Evolutionary conservation across 73 alveolate genomes (phyloP).

Genomic region (Uronychia setigera): DNA sequence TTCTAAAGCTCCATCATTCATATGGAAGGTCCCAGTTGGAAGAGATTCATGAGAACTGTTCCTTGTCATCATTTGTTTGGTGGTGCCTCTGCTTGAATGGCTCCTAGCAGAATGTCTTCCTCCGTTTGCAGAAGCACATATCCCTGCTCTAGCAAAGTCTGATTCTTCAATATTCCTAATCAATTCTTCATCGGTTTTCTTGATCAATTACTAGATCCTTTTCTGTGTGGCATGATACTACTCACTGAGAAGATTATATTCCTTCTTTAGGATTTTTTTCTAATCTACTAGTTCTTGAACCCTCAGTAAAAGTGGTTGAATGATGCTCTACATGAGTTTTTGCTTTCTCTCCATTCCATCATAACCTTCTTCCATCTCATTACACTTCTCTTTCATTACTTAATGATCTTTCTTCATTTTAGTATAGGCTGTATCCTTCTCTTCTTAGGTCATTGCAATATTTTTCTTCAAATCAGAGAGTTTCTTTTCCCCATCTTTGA

Average conservation of each 20-base stretch:
- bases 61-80: not conserved
- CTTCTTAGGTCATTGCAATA: not conserved
- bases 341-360: not conserved
- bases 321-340: not conserved
- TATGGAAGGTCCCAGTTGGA: not conserved
- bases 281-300: not conserved
- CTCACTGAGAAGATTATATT: not conserved
- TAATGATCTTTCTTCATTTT: not conserved
- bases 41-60: not conserved
- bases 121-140: no score
- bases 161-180: not conserved
- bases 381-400: not conserved
- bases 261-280: not conserved
- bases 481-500: not conserved
- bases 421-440: not conserved
- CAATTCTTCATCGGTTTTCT: not conserved
- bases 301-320: not conserved
- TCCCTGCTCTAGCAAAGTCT: not conserved
- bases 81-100: slow-evolving; percentile 1
- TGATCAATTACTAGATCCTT: not conserved
- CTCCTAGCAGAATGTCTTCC: no score
- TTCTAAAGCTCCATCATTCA: not conserved
- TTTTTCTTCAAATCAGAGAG: not conserved
- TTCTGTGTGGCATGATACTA: not conserved
- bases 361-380: not conserved